Evolutionary conservation across 495 filamentous ascomycete species (phyloP).

Genomic region (Letharia lupina): DNA sequence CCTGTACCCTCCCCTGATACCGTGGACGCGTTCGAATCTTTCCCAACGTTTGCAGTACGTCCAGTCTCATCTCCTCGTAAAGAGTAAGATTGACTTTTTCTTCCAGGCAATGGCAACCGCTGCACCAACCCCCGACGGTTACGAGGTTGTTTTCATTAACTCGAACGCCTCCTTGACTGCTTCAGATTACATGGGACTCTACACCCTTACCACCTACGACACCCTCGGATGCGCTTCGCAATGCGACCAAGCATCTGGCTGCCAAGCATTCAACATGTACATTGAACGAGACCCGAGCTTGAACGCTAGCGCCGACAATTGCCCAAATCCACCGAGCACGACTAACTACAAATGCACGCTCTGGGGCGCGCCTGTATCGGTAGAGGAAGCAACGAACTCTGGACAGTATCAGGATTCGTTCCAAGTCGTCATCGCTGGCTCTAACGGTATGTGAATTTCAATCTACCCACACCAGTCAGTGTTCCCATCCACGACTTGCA

Average conservation of each 20-base stretch:
- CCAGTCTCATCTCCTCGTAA: neutral
- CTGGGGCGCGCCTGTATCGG: conserved; percentile 36
- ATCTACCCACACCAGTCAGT: neutral
- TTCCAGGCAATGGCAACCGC: conserved; percentile 8
- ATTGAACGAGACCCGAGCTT: conserved; percentile 41
- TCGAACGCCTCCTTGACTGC: conserved; percentile 31
- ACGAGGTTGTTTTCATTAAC: conserved; percentile 33
- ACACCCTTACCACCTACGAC: conserved; percentile 35
- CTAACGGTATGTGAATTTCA: conserved; percentile 24
- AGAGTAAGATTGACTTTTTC: neutral
- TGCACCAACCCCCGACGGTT: conserved; percentile 35
- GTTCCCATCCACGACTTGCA: neutral
- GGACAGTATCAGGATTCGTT: conserved; percentile 35
- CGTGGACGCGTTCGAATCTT: neutral
- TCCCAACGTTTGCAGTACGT: neutral
- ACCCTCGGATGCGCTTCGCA: conserved; percentile 30
- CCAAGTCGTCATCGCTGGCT: conserved; percentile 39
- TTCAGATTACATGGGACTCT: conserved; percentile 37
- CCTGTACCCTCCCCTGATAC: neutral
- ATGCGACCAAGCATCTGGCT: conserved; percentile 29
- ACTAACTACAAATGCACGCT: conserved; percentile 48
- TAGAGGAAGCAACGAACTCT: conserved; percentile 30
- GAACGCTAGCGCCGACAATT: conserved; percentile 27
- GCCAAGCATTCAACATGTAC: conserved; percentile 42
- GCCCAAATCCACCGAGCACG: conserved; percentile 37